These are phyloP conservation scores for Penicillium sp. DNA, from an alignment of 2,329 filamentous ascomycete species.

Conservation along the genomic window DNA sequence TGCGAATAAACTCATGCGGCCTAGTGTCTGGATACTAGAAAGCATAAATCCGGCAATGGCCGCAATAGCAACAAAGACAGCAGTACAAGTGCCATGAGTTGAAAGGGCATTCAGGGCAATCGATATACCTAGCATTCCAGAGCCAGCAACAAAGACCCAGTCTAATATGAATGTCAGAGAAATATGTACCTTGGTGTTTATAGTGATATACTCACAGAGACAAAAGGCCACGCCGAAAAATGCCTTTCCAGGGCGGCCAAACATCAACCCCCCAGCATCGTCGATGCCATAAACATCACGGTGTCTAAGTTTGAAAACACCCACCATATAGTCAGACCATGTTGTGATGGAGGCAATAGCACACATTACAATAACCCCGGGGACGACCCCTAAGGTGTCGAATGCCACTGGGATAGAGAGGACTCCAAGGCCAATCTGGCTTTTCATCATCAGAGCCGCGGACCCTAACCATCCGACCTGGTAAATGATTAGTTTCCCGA, in stretches of 20 bases:
- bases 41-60: slow-evolving; percentile 17
- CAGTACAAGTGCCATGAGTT: slow-evolving; percentile 21
- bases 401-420: slow-evolving; percentile 54
- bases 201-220: slow-evolving; percentile 17
- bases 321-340: slow-evolving; percentile 56
- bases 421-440: slow-evolving; percentile 52
- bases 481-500: background rate
- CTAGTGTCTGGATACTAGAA: slow-evolving; percentile 21
- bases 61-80: slow-evolving; percentile 20
- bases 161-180: slow-evolving; percentile 2
- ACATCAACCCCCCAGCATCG: slow-evolving; percentile 51
- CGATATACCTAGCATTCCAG: slow-evolving; percentile 24
- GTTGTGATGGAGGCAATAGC: slow-evolving; percentile 50
- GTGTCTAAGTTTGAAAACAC: slow-evolving; percentile 57
- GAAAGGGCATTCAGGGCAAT: slow-evolving; percentile 23
- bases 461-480: slow-evolving; percentile 52
- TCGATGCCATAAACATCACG: slow-evolving; percentile 62
- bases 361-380: slow-evolving; percentile 51
- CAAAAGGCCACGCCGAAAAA: slow-evolving; percentile 20
- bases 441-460: slow-evolving; percentile 52
- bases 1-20: slow-evolving; percentile 19
- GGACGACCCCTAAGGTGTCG: slow-evolving; percentile 53
- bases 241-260: slow-evolving; percentile 13
- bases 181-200: background rate
- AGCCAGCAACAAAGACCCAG: slow-evolving; percentile 24